Evolutionary conservation across 306 rosid genomes (phyloP).

Genomic region (Canavalia gladiata): DNA sequence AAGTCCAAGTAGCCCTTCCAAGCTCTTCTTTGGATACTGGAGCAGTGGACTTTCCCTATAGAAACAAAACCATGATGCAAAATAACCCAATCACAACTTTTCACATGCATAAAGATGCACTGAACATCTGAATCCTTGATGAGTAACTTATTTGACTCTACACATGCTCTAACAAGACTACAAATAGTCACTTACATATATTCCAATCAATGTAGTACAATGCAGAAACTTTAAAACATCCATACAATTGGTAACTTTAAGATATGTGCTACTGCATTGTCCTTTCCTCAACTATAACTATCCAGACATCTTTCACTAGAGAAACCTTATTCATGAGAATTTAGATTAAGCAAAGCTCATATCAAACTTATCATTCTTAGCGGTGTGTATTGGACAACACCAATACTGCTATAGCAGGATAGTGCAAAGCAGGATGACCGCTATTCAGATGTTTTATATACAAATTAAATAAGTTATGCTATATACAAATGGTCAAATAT

Average conservation of each 20-base stretch:
- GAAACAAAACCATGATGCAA: slow-evolving; percentile 36
- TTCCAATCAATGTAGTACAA: not conserved
- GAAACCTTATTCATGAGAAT: slow-evolving; percentile 4
- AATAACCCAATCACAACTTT: not conserved
- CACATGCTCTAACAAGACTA: not conserved
- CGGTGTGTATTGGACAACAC: no score
- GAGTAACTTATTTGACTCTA: slow-evolving; percentile 5
- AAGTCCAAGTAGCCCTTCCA: slow-evolving; percentile 95
- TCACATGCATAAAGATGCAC: slow-evolving; percentile 13
- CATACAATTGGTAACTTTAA: slow-evolving; percentile 5
- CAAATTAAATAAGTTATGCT: no score
- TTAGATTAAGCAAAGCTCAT: not conserved
- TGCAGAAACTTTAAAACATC: slow-evolving; percentile 15
- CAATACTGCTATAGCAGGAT: no score
- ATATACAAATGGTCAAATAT: no score
- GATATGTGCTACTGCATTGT: not conserved
- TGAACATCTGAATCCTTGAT: slow-evolving; percentile 26
- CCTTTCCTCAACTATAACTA: not conserved
- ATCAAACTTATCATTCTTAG: no score
- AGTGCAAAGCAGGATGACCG: no score
- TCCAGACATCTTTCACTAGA: not conserved
- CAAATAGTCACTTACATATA: not conserved
- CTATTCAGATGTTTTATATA: no score
- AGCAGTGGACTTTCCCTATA: slow-evolving; percentile 62
- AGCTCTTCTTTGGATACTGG: slow-evolving; percentile 82